Evolutionary conservation across 1,139 yeast species (phyloP).

Genomic region (Diutina catenulata): DNA sequence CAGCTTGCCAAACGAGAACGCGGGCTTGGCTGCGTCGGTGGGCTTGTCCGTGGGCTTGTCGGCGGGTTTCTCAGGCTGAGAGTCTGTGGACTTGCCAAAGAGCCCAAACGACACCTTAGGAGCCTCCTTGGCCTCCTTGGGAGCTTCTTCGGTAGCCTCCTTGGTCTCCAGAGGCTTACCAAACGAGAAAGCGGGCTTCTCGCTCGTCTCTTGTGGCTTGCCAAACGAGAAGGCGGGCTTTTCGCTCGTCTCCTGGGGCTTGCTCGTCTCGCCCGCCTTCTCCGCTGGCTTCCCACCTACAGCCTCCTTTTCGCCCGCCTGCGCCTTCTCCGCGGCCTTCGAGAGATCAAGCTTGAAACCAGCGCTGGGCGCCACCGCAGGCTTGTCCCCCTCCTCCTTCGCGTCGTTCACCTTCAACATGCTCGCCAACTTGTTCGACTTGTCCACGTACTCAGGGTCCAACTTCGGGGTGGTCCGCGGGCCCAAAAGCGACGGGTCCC

Average conservation of each 20-base stretch:
- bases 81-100: neutral
- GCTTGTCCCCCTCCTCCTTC: neutral
- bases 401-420: neutral
- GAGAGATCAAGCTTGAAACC: neutral
- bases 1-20: neutral
- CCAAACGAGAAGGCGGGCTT: conserved; percentile 1
- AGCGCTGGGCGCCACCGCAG: neutral
- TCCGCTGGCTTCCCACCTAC: too few relatives aligned
- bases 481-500: neutral
- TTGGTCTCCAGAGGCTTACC: neutral
- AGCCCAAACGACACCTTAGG: neutral
- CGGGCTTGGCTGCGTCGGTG: neutral
- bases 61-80: neutral
- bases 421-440: neutral
- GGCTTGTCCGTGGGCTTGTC: neutral
- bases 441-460: conserved; percentile 1
- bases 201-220: neutral
- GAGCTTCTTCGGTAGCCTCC: neutral
- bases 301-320: too few relatives aligned
- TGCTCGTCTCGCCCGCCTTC: too few relatives aligned
- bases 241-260: too few relatives aligned
- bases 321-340: neutral
- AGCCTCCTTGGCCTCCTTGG: too few relatives aligned
- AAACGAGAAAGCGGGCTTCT: neutral
- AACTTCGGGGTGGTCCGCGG: neutral